Percentiles rank a stretch among this genome's conserved stretches.
These are phyloP conservation scores for Coemansia aciculifera DNA, from an alignment of 192 early-diverging fungal genomes.

Conservation along the genomic window DNA sequence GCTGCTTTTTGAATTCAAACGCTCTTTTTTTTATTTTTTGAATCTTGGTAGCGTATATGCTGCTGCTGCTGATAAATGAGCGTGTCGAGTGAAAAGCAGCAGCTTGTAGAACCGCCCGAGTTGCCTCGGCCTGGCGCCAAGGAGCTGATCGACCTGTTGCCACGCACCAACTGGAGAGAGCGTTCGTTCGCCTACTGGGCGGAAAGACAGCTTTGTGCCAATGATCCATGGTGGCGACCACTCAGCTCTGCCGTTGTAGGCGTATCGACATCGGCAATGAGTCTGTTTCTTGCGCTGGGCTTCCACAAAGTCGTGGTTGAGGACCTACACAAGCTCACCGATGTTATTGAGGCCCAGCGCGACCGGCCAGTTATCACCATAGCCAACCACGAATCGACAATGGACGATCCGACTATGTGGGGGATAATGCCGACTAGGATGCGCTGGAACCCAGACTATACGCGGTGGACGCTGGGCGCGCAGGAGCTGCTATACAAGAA, in stretches of 20 bases:
- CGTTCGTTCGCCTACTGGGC: conserved; percentile 53
- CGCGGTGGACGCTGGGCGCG: conserved; percentile 87
- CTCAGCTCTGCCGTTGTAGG: conserved; percentile 40
- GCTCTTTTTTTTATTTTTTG: not conserved
- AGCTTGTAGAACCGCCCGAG: not conserved
- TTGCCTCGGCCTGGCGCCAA: conserved; percentile 8
- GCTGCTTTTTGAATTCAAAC: not conserved
- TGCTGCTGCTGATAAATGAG: conserved; percentile 1
- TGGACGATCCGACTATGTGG: conserved; percentile 79
- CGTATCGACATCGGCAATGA: conserved; percentile 23
- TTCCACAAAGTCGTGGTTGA: conserved; percentile 52
- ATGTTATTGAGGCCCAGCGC: conserved; percentile 57
- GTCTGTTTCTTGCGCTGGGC: conserved; percentile 21
- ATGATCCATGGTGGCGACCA: conserved; percentile 40
- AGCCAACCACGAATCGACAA: conserved; percentile 71
- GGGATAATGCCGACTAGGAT: conserved; percentile 65
- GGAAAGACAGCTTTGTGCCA: conserved; percentile 27
- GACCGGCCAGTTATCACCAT: conserved; percentile 68
- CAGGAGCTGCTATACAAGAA: conserved; percentile 82
- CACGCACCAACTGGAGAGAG: conserved; percentile 31
- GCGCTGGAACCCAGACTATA: conserved; percentile 48
- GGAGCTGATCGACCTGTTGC: conserved; percentile 32
- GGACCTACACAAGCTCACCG: conserved; percentile 63
- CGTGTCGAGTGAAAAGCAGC: not conserved
- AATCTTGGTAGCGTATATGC: not conserved